phyloP scores from a whole-genome alignment of 441 rosid species.

The Iberis amara region DNA sequence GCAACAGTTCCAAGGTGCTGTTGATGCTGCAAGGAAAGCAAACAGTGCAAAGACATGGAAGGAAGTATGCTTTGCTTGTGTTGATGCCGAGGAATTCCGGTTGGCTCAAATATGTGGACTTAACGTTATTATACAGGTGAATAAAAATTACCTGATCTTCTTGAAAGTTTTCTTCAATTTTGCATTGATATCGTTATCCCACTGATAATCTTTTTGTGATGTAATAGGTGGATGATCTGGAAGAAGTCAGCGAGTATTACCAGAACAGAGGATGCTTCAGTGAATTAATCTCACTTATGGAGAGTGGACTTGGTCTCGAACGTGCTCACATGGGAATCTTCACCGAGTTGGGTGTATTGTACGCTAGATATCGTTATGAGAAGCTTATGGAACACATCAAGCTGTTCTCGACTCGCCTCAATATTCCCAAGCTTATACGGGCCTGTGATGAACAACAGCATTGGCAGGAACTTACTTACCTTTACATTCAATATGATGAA shows the following conservation, averaged over 20 bases:
- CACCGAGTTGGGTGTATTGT: slow-evolving; percentile 96
- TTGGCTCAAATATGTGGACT: slow-evolving; percentile 98
- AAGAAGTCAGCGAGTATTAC: slow-evolving; percentile 95
- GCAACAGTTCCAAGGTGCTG: slow-evolving; percentile 95
- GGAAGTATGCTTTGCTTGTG: slow-evolving; percentile 99
- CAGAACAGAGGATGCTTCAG: slow-evolving; percentile 98
- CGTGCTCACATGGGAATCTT: slow-evolving; percentile 99
- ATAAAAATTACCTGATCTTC: slow-evolving; percentile 8
- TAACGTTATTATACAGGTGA: slow-evolving; percentile 89
- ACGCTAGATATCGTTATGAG: slow-evolving; percentile 97
- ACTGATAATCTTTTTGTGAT: slow-evolving; percentile 13
- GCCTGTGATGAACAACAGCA: slow-evolving; percentile 99
- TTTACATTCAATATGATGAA: slow-evolving; percentile 89
- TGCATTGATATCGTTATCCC: slow-evolving; percentile 9
- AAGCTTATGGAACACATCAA: slow-evolving; percentile 99
- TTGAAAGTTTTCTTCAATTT: neutral
- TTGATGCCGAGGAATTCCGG: slow-evolving; percentile 99
- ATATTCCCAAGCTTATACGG: slow-evolving; percentile 92
- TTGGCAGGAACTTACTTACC: slow-evolving; percentile 90
- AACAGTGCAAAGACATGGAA: slow-evolving; percentile 99
- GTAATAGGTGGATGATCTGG: slow-evolving; percentile 91
- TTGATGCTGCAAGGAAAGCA: slow-evolving; percentile 98
- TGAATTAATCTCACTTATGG: slow-evolving; percentile 97
- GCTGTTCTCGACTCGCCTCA: slow-evolving; percentile 94
- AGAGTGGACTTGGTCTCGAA: slow-evolving; percentile 96